Percentiles rank a stretch among this genome's conserved stretches.
phyloP scores from a whole-genome alignment of 2,329 filamentous ascomycete species.

The Ceratocystis cacaofunesta region DNA sequence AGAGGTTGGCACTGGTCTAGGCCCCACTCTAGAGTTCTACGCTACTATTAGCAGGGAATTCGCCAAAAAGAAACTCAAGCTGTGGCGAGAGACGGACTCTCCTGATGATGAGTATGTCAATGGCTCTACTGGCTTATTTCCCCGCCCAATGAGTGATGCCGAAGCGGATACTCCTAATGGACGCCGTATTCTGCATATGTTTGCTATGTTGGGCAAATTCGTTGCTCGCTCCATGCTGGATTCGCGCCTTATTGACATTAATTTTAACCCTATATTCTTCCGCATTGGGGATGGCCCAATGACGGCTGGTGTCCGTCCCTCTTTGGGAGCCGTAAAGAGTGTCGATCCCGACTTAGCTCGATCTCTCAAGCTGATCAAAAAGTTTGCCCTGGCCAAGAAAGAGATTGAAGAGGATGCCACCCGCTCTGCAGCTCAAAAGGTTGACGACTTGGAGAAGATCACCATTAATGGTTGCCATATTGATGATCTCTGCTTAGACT shows the following conservation, averaged over 20 bases:
- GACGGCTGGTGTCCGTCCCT: conserved; percentile 53
- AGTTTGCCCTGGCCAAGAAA: conserved; percentile 71
- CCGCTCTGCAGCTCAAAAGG: conserved; percentile 55
- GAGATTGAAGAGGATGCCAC: conserved; percentile 57
- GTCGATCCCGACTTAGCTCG: conserved; percentile 77
- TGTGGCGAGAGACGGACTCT: conserved; percentile 86
- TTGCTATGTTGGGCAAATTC: conserved; percentile 91
- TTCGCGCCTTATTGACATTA: conserved; percentile 91
- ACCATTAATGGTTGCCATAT: conserved; percentile 60
- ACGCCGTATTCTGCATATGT: conserved; percentile 76
- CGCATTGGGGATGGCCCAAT: conserved; percentile 61
- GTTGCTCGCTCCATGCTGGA: conserved; percentile 97
- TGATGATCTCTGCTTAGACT: conserved; percentile 82
- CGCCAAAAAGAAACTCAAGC: conserved; percentile 87
- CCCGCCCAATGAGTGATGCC: conserved; percentile 71
- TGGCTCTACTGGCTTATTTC: conserved; percentile 73
- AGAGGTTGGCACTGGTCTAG: conserved; percentile 89
- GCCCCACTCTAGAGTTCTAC: conserved; percentile 94
- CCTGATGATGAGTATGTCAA: conserved; percentile 62
- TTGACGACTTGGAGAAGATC: conserved; percentile 52
- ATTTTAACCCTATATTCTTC: conserved; percentile 97
- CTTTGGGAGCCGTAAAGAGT: conserved; percentile 73
- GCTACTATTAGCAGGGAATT: conserved; percentile 95
- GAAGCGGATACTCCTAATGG: conserved; percentile 61
- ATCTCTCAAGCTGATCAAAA: conserved; percentile 75